These are phyloP conservation scores for Urtica urens DNA, from an alignment of 306 rosid species.

Conservation along the genomic window DNA sequence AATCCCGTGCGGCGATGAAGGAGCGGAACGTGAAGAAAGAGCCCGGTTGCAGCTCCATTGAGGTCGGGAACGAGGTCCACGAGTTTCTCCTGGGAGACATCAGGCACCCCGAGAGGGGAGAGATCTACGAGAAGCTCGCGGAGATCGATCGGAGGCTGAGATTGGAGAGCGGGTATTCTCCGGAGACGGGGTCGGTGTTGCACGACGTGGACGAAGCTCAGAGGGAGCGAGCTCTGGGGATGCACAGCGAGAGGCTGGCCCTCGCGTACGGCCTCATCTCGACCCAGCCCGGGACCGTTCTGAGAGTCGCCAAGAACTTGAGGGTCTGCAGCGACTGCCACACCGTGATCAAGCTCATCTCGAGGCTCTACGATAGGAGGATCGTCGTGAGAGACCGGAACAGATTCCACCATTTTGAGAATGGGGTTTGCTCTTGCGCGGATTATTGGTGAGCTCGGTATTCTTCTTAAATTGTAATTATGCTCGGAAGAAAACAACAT, in stretches of 20 bases:
- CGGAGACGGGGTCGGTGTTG: slow-evolving; percentile 25
- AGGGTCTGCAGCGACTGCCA: slow-evolving; percentile 39
- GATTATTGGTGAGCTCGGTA: slow-evolving; percentile 43
- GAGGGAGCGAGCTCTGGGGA: slow-evolving; percentile 29
- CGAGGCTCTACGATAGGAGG: slow-evolving; percentile 25
- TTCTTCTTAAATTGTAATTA: too few species aligned
- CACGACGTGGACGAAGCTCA: slow-evolving; percentile 30
- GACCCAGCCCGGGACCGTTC: slow-evolving; percentile 20
- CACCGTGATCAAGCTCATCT: slow-evolving; percentile 32
- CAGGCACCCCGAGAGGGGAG: slow-evolving; percentile 29
- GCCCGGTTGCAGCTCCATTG: slow-evolving; percentile 41
- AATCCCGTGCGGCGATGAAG: slow-evolving; percentile 32
- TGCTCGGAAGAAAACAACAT: too few species aligned
- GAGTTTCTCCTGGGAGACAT: slow-evolving; percentile 41
- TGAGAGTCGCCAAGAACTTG: slow-evolving; percentile 29
- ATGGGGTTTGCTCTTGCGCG: slow-evolving; percentile 34
- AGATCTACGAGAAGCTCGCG: slow-evolving; percentile 24
- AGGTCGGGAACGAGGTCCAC: slow-evolving; percentile 33
- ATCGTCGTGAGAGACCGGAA: slow-evolving; percentile 40
- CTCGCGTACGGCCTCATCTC: slow-evolving; percentile 34
- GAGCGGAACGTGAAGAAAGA: slow-evolving; percentile 31
- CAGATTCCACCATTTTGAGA: slow-evolving; percentile 44
- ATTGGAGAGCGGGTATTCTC: slow-evolving; percentile 25
- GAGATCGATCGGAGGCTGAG: slow-evolving; percentile 24
- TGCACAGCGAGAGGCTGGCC: slow-evolving; percentile 44